Base-by-base conservation (phyloP, 2,329 filamentous ascomycete species). In the Zymoseptoria tritici region DNA sequence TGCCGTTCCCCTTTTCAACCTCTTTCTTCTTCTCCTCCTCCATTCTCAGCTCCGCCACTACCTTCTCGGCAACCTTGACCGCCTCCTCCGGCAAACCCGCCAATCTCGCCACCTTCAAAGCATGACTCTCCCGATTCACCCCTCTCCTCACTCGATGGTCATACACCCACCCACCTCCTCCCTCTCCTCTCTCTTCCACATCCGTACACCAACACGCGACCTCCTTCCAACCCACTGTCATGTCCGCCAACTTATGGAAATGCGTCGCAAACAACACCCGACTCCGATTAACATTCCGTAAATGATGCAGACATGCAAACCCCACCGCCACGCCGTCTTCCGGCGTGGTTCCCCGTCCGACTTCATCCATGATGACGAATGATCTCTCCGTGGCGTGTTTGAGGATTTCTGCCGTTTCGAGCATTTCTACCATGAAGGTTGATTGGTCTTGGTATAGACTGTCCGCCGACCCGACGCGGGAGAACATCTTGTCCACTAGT, bases 341-440 rank as follows among this genome's bases (percentile, higher is more conserved):
- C 0, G 93, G 91, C 20, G 94, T 96, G 0, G 95, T 99, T 8
- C 94, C 94, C 54, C 94, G 83, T 0, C 94, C 94, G 46, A 99
- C 90, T 78, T 99, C 94, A 73, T 99, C 94, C 93, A 99, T 97
- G 73, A 99, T 93, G 62, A 81, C 93, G 68, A 99, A 95, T 0
- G 89, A 94, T 22, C 87, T 83, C 1, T 85, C 77, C 0, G 93
- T 97, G 0, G 94, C 93, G 66, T 89, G 82, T 62, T 88, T 89
- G 56, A 99, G 81, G 57, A 99, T 99, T 24, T 88, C 83, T 1
- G 93, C 92, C 20, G 94, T 96, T 76, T 99, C 94, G 2, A 97
- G 82, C 94, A 99, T 99, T 77, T 99, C 94, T 1, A 97, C 91
- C 94, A 99, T 97, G 75, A 99, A 99, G 0, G 95, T 99, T 57